Evolutionary conservation across 768 basidiomycete species (phyloP), one percentile per base, ranked within the genome.

Genomic region (Macrocybe gigantea): DNA sequence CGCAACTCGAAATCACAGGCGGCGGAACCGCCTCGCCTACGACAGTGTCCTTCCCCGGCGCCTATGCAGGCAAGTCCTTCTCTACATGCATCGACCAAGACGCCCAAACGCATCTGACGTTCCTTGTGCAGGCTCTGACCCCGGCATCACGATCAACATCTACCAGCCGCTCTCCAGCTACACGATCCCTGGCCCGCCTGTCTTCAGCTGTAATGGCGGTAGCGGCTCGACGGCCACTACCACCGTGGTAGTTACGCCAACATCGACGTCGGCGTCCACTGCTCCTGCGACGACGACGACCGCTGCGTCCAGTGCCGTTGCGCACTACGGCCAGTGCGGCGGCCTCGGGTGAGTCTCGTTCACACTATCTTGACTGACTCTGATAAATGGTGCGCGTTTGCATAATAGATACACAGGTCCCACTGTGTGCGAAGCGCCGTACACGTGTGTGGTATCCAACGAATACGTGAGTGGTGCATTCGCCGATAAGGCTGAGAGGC

Each of bases 31-130:
- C 69, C 7, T 60, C 55, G 8, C 74, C 76, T 2, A 59, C 71
- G 14, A 71, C 72, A 12, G 74, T 74, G 38, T 69, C 62, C 55
- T 70, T 78, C 67, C 74, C 74, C 5, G 76, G 76, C 14, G 70
- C 72, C 7, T 76, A 77, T 59, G 60, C 57, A 14, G 63, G 70
- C 68, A 32, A 36, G 57, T 51, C 9, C 10, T 11, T 5, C 9
- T 2, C 22, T 22, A 22, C 22, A 22, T 22, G 22, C 22, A 22
- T 22, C 22, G 4, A 22, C 22, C 22, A 4, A 22, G 22, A 22
- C 22, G 4, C 22, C 4, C 4, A 14, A 7, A 38, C 8, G 12
- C 47, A 31, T 7, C 31, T 38, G 5, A 11, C 34, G 8, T 12
- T 40, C 15, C 14, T n/a, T 30, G n/a, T 40, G 5, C 45, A 68